Evolutionary conservation across 1,139 yeast species (phyloP), one percentile per base, ranked within the genome.

Genomic region (Tardiomyces digboiensis): DNA sequence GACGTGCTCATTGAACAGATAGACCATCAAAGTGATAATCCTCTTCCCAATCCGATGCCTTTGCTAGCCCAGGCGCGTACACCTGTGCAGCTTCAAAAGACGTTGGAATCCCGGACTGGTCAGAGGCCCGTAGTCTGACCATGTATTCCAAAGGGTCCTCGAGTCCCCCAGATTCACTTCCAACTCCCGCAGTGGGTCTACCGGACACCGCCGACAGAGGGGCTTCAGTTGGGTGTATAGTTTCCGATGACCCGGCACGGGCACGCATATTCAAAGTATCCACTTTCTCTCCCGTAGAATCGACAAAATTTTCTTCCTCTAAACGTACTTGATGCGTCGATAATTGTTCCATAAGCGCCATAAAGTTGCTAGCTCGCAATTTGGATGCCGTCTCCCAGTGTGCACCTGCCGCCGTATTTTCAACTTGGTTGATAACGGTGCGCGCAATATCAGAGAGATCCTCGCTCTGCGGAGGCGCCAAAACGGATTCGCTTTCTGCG

Each of bases 301-400:
- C 60, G 7, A 67, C 68, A 51, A 67, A 57, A 45, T 60, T 56
- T 33, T 60, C 57, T 10, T 61, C 64, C 21, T 58, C 57, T 8
- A 67, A 52, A 12, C 52, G 52, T 16, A 61, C 63, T 41, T 60
- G 54, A 39, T 55, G 53, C 38, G 58, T 58, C 21, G 66, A 54
- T 14, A 68, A 53, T 43, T 62, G 58, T 36, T 58, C 58, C 72
- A 68, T 67, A 37, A 68, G 54, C n/a, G 59, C 54, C 59, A 68
- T 56, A 48, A 68, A 68, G 36, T 63, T 57, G 39, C 68, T 62
- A 42, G 58, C 55, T 44, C 58, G 52, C 49, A 68, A 61, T 47
- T 68, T 67, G 36, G 55, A 55, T 14, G 58, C 49, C n/a, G 56
- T 53, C 8, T 26, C 16, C 33, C 33, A 26, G 33, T 26, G 33